phyloP scores from a whole-genome alignment of 225 moss, liverwort and hornwort genomes.

The Bryum argenteum region DNA sequence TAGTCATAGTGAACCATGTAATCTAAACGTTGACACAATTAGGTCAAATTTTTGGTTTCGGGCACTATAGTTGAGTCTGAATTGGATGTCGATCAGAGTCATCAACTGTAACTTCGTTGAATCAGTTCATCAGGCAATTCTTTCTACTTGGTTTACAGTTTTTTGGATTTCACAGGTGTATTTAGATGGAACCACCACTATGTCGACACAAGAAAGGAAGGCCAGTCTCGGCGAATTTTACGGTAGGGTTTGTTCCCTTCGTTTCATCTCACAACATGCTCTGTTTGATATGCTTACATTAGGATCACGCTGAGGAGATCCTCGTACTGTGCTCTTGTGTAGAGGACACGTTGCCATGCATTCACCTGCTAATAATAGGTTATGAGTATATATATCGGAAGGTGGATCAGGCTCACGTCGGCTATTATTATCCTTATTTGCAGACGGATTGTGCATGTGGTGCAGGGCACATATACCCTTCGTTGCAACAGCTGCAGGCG shows the following conservation, averaged over 20 bases:
- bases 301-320: background rate
- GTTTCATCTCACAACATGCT: background rate
- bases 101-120: conserved; percentile 4
- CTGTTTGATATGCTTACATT: background rate
- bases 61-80: too few relatives aligned
- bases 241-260: conserved; percentile 43
- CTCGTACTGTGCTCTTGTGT: too few relatives aligned
- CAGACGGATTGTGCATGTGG: too few relatives aligned
- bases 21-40: background rate
- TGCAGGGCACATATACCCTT: conserved; percentile 91
- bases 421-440: too few relatives aligned
- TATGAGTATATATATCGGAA: background rate
- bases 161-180: conserved; percentile 70
- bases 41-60: conserved; percentile 14
- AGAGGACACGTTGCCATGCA: too few relatives aligned
- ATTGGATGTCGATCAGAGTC: conserved; percentile 10
- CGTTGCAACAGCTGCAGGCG: conserved; percentile 85
- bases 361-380: background rate
- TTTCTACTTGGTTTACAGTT: too few relatives aligned
- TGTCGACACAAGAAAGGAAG: conserved; percentile 94
- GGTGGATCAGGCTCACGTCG: too few relatives aligned
- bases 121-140: too few relatives aligned
- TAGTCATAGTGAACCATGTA: too few relatives aligned
- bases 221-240: conserved; percentile 91
- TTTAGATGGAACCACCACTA: conserved; percentile 88